Evolutionary conservation across 306 rosid genomes (phyloP), one percentile per base, ranked within the genome.

Genomic region (Quillaja saponaria): DNA sequence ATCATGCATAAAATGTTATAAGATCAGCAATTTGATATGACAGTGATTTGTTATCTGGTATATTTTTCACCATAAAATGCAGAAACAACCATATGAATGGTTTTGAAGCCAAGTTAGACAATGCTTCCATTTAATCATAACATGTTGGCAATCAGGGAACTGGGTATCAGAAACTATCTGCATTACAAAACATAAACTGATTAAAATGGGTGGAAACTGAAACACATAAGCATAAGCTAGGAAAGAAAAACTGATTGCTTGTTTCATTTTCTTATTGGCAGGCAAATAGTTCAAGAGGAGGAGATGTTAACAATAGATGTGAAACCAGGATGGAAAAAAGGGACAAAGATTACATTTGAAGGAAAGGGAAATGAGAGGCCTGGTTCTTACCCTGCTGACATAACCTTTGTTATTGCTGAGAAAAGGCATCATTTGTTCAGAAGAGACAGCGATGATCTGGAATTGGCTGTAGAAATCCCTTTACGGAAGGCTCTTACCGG

Each of bases 301-400:
- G 97, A 94, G 38, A 7, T 65, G 40, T 4, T 89, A 20, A 81
- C 84, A 0, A 85, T 89, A 72, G 59, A 83, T 40, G 95, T 94
- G 34, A 61, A 85, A 60, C 97, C 99, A 0, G 97, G 99, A 63
- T 94, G 99, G 97, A 89, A 5, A 57, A 81, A 80, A 54, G 96
- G 99, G 40, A 94, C 99, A 12, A 87, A 66, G 74, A 80, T 94
- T 21, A 89, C 76, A 78, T 94, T 89, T 11, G 86, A 80, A 80
- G 96, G 96, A 47, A 80, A 72, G 79, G 95, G 90, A 38, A 85
- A 76, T 17, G 91, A 74, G 58, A 81, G 61, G 33, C 71, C 71
- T 0, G 85, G 85, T 15, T 44, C 49, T 15, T 66, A 42, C 63
- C 66, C 78, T 39, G 95, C 83, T 1, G 99, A 85, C 68, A 53